A percentile compares a stretch with the other conserved stretches of the same genome.
Evolutionary conservation across 352 stramenopile genomes (phyloP).

Genomic region (Thalassiosira gravida): DNA sequence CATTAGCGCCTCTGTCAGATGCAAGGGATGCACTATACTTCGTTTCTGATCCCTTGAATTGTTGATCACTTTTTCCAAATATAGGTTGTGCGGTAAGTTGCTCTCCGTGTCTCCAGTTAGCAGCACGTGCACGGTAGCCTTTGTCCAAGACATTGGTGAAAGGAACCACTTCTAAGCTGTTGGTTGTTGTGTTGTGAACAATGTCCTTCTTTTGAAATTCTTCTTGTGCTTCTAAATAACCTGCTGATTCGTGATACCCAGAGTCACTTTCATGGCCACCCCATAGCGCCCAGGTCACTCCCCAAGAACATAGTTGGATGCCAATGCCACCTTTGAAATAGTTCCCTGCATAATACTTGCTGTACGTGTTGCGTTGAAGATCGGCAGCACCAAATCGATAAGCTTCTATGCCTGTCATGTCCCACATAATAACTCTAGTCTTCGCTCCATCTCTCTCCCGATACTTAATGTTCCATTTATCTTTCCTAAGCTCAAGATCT

Average conservation of each 20-base stretch:
- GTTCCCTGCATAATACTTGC: constrained; percentile 50
- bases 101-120: constrained; percentile 21
- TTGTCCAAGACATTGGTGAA: constrained; percentile 52
- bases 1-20: constrained; percentile 46
- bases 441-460: neutral
- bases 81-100: constrained; percentile 40
- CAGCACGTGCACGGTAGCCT: constrained; percentile 41
- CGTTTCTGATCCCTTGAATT: constrained; percentile 29
- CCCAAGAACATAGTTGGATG: constrained; percentile 49
- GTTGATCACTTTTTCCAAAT: constrained; percentile 36
- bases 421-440: constrained; percentile 24
- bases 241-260: constrained; percentile 34
- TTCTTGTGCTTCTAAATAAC: constrained; percentile 47
- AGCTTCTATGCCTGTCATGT: constrained; percentile 30
- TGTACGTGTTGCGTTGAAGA: constrained; percentile 34
- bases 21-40: constrained; percentile 37
- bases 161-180: constrained; percentile 10
- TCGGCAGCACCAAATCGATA: constrained; percentile 24
- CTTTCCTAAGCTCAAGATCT: constrained; percentile 21
- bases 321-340: constrained; percentile 48
- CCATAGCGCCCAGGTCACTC: constrained; percentile 19
- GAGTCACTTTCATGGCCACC: constrained; percentile 34
- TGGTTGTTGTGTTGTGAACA: neutral
- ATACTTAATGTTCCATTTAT: constrained; percentile 35
- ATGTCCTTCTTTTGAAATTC: constrained; percentile 36